Base-by-base conservation (phyloP, 1,284 basidiomycete genomes). In the Somion occarium region DNA sequence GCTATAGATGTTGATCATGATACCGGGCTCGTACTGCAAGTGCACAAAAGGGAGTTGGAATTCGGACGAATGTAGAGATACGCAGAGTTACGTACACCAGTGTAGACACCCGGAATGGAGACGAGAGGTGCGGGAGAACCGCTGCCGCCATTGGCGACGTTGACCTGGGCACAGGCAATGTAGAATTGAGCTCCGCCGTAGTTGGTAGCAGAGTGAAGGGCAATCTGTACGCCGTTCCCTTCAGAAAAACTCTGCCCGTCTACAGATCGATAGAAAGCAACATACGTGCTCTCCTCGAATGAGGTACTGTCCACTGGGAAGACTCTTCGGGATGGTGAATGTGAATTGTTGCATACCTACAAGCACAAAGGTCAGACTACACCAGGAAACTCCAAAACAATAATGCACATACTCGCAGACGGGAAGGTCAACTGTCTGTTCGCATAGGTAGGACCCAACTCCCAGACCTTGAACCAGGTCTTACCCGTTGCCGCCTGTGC, bases 401-500 rank as follows among this genome's bases (percentile, higher is more conserved):
- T 37, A 18, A 41, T 5, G 39, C 20, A 55, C 70, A 50, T 42
- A 73, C 72, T 69, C 47, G 62, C 56, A 13, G 71, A 69, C 20
- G 68, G 66, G 55, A 74, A 73, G 34, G 63, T 61, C 25, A 73
- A 59, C 26, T 37, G 26, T 5, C 45, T 18, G 25, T 38, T 47
- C 30, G 64, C 62, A 50, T 59, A 72, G 4, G 59, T 59, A 7
- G 74, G 72, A 2, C 66, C 50, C 56, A 69, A 61, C 59, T 76
- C 69, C 69, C 69, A 72, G 37, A 75, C 70, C 65, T 77, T 77
- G 68, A 76, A 77, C 75, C 75, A 77, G 13, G 72, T 74, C 39
- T 65, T 61, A 19, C 71, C 72, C 12, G 69, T 64, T 13, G 71
- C 74, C 38, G 72, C 75, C 27, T 57, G 62, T 50, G 65, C 66